These are phyloP conservation scores for Sclerotinia minor DNA, from an alignment of 2,329 filamentous ascomycete genomes.

Conservation along the genomic window DNA sequence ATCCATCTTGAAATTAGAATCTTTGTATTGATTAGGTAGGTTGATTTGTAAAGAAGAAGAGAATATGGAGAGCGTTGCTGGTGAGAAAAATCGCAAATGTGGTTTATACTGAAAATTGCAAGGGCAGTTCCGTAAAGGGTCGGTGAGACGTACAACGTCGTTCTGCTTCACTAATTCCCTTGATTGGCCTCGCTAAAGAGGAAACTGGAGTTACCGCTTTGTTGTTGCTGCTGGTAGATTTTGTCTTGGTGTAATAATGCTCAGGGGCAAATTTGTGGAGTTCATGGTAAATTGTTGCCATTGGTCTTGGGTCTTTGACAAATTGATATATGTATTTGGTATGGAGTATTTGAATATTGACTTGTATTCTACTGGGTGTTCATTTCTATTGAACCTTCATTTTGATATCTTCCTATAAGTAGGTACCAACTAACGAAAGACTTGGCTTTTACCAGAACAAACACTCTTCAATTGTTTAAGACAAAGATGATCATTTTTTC, in stretches of 20 bases:
- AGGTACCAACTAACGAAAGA: background rate
- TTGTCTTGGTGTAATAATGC: conserved; percentile 26
- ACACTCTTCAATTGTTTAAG: conserved; percentile 15
- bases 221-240: conserved; percentile 34
- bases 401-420: background rate
- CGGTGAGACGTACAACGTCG: conserved; percentile 31
- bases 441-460: background rate
- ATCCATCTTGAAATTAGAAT: conserved; percentile 67
- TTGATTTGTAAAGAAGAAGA: conserved; percentile 16
- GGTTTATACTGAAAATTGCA: conserved; percentile 24
- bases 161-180: conserved; percentile 21
- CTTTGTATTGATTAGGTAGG: conserved; percentile 16
- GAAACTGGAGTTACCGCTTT: conserved; percentile 31
- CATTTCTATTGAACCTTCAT: background rate
- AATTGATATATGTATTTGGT: conserved; percentile 12
- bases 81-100: conserved; percentile 26
- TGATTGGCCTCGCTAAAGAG: conserved; percentile 39
- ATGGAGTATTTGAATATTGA: background rate
- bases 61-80: conserved; percentile 17
- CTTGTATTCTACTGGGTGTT: background rate
- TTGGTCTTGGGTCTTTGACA: conserved; percentile 17
- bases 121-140: conserved; percentile 28
- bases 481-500: conserved; percentile 14
- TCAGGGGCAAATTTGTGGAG: conserved; percentile 26
- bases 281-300: conserved; percentile 9